Percentiles rank a stretch among this genome's conserved stretches.
Evolutionary conservation across 352 stramenopile genomes (phyloP).

Genomic region (Ophiocytium majus): DNA sequence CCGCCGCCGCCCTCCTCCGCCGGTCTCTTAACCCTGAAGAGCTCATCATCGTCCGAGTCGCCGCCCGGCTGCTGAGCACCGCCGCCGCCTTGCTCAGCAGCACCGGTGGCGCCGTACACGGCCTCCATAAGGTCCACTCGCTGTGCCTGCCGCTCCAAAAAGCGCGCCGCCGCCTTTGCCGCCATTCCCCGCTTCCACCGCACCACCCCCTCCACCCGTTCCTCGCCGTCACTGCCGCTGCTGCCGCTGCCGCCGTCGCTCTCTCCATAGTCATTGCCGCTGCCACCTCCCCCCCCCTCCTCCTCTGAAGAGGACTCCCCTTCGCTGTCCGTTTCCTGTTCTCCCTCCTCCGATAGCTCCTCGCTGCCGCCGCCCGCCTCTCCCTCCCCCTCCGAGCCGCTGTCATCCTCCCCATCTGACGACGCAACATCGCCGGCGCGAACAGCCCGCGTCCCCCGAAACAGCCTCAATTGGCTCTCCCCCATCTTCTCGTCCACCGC

Average conservation of each 20-base stretch:
- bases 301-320: conserved; percentile 64
- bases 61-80: background rate
- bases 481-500: conserved; percentile 90
- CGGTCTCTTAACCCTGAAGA: background rate
- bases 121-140: conserved; percentile 82
- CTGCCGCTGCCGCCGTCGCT: conserved; percentile 62
- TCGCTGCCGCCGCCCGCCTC: conserved; percentile 61
- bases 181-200: conserved; percentile 79
- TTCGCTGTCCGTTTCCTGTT: conserved; percentile 63
- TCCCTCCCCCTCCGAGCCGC: background rate
- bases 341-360: too few relatives aligned
- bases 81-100: background rate
- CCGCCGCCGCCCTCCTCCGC: conserved; percentile 17
- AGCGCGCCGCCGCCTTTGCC: conserved; percentile 74
- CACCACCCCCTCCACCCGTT: conserved; percentile 57
- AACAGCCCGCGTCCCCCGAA: conserved; percentile 71
- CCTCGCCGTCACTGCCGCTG: conserved; percentile 62
- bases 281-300: conserved; percentile 51
- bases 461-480: conserved; percentile 86
- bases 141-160: conserved; percentile 69
- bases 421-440: background rate
- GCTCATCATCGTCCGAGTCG: conserved; percentile 29
- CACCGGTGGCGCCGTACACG: conserved; percentile 68
- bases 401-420: background rate
- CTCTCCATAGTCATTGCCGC: conserved; percentile 64